Evolutionary conservation across 176 grass and related monocot genomes (phyloP).

Genomic region (Eragrostis curvula): DNA sequence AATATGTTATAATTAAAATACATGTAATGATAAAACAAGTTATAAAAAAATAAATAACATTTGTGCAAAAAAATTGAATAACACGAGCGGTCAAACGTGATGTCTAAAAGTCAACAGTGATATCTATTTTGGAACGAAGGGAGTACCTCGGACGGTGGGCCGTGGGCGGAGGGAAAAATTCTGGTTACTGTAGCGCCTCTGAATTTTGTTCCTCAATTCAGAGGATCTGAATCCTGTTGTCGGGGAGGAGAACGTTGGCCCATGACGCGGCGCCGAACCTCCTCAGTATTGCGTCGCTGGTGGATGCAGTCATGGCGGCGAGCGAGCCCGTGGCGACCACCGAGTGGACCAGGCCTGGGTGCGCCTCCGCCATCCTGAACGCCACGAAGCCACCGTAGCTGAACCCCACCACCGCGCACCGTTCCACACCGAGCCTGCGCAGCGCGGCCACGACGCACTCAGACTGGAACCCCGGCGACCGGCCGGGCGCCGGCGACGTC

Average conservation of each 20-base stretch:
- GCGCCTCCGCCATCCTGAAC: slow-evolving; percentile 52
- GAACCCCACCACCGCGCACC: slow-evolving; percentile 56
- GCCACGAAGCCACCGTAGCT: slow-evolving; percentile 67
- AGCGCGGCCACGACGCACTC: slow-evolving; percentile 39
- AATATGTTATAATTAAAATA: too few species aligned
- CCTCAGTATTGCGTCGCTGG: slow-evolving; percentile 17
- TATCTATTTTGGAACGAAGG: too few species aligned
- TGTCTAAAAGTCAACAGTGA: too few species aligned
- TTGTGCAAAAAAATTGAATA: too few species aligned
- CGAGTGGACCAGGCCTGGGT: slow-evolving; percentile 31
- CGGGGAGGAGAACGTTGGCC: slow-evolving; percentile 44
- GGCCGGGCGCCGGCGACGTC: slow-evolving; percentile 5
- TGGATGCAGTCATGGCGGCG: slow-evolving; percentile 30
- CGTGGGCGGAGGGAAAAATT: too few species aligned
- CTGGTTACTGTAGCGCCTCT: too few species aligned
- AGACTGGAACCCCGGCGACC: slow-evolving; percentile 44
- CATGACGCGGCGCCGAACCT: slow-evolving; percentile 38
- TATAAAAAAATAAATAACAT: too few species aligned
- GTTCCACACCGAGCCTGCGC: slow-evolving; percentile 39
- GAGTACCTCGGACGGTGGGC: too few species aligned
- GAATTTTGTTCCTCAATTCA: too few species aligned
- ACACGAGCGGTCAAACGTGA: too few species aligned
- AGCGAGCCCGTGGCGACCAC: slow-evolving; percentile 51
- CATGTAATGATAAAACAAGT: too few species aligned
- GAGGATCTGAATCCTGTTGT: too few species aligned